Percentiles rank a stretch among this genome's conserved stretches.
Evolutionary conservation across 345 rosid species (phyloP).

Genomic region (Eucalyptus grandis): DNA sequence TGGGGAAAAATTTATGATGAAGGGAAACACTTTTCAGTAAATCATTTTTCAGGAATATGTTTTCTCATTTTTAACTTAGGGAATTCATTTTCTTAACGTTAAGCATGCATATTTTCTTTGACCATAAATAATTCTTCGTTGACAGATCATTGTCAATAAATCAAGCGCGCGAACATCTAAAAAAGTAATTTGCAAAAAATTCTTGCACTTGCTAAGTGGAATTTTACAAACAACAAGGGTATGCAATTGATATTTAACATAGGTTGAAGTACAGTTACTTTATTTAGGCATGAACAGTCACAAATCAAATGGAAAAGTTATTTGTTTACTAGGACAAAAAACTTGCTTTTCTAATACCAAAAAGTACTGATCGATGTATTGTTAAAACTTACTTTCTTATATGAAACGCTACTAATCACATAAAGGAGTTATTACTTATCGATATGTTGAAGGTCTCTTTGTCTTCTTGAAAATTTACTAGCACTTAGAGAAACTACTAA

Average conservation of each 20-base stretch:
- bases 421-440: not conserved
- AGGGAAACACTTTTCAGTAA: not conserved
- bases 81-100: not conserved
- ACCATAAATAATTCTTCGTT: not conserved
- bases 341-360: not conserved
- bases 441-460: not conserved
- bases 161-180: fast-evolving
- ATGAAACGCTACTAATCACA: not conserved
- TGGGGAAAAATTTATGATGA: not conserved
- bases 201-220: not conserved
- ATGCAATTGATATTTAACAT: not conserved
- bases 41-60: not conserved
- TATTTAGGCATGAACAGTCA: not conserved
- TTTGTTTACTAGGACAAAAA: not conserved
- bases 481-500: not conserved
- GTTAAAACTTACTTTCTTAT: not conserved
- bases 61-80: not conserved
- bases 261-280: not conserved
- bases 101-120: not conserved
- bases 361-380: not conserved
- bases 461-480: not conserved
- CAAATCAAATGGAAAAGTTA: not conserved
- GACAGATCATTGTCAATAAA: not conserved
- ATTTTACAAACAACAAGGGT: not conserved
- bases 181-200: not conserved